These are phyloP conservation scores for Geotrichum aggregatum DNA, from an alignment of 1,139 yeast species.

Conservation along the genomic window DNA sequence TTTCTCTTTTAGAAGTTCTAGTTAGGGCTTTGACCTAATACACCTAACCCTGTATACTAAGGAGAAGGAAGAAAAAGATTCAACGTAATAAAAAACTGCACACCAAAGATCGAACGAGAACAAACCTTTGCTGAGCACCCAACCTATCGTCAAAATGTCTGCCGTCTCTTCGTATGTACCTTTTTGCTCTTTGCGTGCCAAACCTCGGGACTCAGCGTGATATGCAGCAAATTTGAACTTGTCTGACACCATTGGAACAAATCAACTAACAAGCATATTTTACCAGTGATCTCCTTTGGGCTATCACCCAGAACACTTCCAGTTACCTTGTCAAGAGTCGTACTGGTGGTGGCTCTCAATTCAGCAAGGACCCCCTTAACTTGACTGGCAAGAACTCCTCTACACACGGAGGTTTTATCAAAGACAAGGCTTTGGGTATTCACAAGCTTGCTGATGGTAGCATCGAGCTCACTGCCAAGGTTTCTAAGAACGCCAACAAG, in stretches of 20 bases:
- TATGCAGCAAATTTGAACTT: neutral
- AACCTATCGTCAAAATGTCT: too few species aligned
- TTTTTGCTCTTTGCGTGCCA: too few species aligned
- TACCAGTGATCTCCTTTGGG: constrained; percentile 48
- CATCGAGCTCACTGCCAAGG: constrained; percentile 44
- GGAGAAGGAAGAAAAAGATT: neutral
- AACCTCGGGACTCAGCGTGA: too few species aligned
- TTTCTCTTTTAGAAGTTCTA: neutral
- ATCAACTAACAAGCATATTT: constrained; percentile 4
- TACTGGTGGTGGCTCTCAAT: constrained; percentile 40
- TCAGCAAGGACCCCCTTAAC: constrained; percentile 33
- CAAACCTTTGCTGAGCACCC: too few species aligned
- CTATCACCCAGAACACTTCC: constrained; percentile 46
- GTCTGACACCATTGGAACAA: too few species aligned
- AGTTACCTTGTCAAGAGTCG: constrained; percentile 47
- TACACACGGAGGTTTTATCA: constrained; percentile 47
- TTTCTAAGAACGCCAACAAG: constrained; percentile 43
- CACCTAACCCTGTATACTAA: neutral
- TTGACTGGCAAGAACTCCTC: constrained; percentile 45
- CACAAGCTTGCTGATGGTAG: constrained; percentile 37
- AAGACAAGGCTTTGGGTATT: constrained; percentile 48
- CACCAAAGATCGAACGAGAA: too few species aligned
- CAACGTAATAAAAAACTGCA: too few species aligned
- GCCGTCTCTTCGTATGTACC: too few species aligned
- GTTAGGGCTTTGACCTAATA: neutral